Evolutionary conservation across 83 land plant genomes (phyloP).

Genomic region (Isoetes engelmannii): DNA sequence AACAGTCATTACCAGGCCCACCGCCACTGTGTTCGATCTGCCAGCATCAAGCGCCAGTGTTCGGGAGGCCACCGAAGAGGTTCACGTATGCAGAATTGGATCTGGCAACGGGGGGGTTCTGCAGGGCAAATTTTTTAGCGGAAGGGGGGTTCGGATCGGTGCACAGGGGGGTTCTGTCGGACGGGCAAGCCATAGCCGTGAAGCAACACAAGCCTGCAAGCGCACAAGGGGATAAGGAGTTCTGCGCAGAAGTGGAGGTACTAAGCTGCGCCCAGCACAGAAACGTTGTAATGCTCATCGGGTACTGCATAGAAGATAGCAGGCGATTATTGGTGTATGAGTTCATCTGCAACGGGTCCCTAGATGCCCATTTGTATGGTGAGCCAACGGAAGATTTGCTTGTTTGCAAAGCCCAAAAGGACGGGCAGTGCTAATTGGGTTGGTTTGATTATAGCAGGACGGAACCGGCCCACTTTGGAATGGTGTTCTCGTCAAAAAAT

Average conservation of each 20-base stretch:
- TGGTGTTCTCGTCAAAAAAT: constrained; percentile 30
- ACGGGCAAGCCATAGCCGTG: constrained; percentile 77
- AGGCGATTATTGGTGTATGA: constrained; percentile 75
- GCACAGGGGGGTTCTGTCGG: constrained; percentile 64
- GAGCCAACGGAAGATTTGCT: neutral
- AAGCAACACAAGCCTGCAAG: constrained; percentile 82
- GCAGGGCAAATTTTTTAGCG: constrained; percentile 69
- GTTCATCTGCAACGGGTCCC: constrained; percentile 75
- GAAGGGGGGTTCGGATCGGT: constrained; percentile 91
- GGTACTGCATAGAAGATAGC: constrained; percentile 62
- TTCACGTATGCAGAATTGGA: constrained; percentile 67
- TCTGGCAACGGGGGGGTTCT: constrained; percentile 66
- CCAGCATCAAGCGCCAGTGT: constrained; percentile 71
- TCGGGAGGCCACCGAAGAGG: constrained; percentile 77
- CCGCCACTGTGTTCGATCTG: constrained; percentile 88
- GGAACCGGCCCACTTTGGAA: constrained; percentile 16
- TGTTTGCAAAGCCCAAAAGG: too few relatives aligned
- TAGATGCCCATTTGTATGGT: constrained; percentile 80
- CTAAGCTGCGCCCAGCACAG: constrained; percentile 89
- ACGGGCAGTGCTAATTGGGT: too few relatives aligned
- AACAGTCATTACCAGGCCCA: constrained; percentile 42
- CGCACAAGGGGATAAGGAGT: constrained; percentile 70
- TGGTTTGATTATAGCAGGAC: constrained; percentile 9
- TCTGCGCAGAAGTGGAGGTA: constrained; percentile 74
- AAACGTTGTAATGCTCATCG: constrained; percentile 79